These are phyloP conservation scores for Hammondia hammondi DNA, from an alignment of 169 alveolate species.

Conservation along the genomic window DNA sequence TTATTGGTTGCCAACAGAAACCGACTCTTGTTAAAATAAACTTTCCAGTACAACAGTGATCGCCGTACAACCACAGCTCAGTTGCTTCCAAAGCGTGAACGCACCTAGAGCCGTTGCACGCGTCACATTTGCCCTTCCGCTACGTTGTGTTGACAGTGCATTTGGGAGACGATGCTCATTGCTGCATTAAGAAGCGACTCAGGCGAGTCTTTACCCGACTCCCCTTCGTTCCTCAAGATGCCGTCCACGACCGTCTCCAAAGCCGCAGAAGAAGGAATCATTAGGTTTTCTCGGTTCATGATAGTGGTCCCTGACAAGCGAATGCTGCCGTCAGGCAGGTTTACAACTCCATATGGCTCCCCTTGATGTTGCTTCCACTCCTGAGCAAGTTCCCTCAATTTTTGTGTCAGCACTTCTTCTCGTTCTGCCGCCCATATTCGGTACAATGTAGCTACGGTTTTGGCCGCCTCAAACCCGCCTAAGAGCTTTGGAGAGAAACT, in stretches of 20 bases:
- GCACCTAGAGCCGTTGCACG: too few species aligned
- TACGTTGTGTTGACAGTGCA: neutral
- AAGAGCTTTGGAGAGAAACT: slow-evolving; percentile 5
- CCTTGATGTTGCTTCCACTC: neutral
- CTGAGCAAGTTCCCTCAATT: neutral
- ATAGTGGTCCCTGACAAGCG: neutral
- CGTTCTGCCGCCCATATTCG: neutral
- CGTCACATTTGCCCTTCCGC: too few species aligned
- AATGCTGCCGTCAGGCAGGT: too few species aligned
- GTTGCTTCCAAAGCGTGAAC: too few species aligned
- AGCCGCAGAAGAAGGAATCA: neutral
- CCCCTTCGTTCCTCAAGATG: neutral
- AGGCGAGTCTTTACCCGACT: neutral
- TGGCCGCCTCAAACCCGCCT: slow-evolving; percentile 28
- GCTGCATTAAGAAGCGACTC: neutral
- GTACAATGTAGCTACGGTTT: slow-evolving; percentile 3
- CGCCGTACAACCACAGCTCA: too few species aligned
- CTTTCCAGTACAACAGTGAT: too few species aligned
- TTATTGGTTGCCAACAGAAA: too few species aligned
- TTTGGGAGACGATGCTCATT: neutral
- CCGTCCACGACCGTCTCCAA: neutral
- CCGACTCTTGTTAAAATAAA: too few species aligned
- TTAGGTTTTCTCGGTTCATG: neutral
- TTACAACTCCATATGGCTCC: neutral
- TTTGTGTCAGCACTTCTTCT: neutral